Evolutionary conservation across 345 rosid species (phyloP), one percentile per base, ranked within the genome.

Genomic region (Cardamine resedifolia): DNA sequence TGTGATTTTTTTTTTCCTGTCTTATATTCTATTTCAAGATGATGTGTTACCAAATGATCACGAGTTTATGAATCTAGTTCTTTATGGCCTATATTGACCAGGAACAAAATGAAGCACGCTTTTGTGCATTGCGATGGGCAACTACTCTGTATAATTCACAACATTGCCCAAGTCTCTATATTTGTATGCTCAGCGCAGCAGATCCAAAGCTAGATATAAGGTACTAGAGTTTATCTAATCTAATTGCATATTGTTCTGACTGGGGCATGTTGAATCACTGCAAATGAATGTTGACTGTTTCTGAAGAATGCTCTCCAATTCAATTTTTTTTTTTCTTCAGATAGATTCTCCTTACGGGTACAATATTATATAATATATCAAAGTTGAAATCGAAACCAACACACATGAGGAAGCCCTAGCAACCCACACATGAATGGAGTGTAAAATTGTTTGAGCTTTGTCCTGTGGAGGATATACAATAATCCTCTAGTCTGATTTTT

Each of bases 71-170:
- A 68, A 64, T 50, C 39, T 56, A 67, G 51, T 45, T 55, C 36
- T 76, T 27, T 48, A 12, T 73, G 55, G 71, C 70, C 67, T 34
- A 44, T 80, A 70, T 70, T 56, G 58, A 72, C 20, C 85, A 93
- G 98, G 97, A 93, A 60, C 87, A 88, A 88, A 84, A 81, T 85
- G 98, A 93, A 87, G 96, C 85, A 14, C 92, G 98, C 56, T 93
- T 93, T 73, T 90, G 96, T 81, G 93, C 92, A 62, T 79, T 90
- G 78, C 85, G 97, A 74, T 93, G 97, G 98, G 90, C 94, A 3
- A 90, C 92, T 52, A 80, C 89, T 49, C 80, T 93, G 76, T 93
- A 85, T 82, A 82, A 82, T 79, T 81, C 86, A 67, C 85, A 90
- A 63, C 96, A 93, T 78, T 90, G 97, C 76, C 96, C 98, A 61